Evolutionary conservation across 163 green algal genomes (phyloP), one percentile per base, ranked within the genome.

Genomic region (Smithsoniella earleae): DNA sequence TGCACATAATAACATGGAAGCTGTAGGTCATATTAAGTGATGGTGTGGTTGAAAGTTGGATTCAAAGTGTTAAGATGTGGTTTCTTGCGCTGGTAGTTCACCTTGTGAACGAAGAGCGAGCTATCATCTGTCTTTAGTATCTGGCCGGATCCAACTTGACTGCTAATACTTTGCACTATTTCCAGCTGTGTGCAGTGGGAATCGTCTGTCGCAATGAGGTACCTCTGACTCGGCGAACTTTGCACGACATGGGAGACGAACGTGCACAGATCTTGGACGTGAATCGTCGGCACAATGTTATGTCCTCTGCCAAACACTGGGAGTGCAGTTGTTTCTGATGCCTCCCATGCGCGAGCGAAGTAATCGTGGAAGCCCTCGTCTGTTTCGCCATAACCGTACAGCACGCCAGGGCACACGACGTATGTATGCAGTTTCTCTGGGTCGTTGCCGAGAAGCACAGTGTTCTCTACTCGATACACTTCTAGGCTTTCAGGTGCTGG

Each of bases 161-260:
- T 27, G 13, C 49, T 64, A 27, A 64, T 64, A 27, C 8, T 27
- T 64, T 64, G 8, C 8, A 64, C 49, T 13, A 64, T 2, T 13
- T 6, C 13, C 8, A 27, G 5, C 33, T 64, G 49, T 0, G 49
- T 13, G 6, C 6, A 25, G 5, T 6, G 13, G 8, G 49, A 1
- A 64, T 64, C 49, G 33, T 64, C 49, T 64, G 49, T 64, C 6
- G 49, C 49, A 1, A 64, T 36, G 25, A 64, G 49, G 33, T 64
- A 64, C 49, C 49, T 64, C 6, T 36, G 8, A 64, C 33, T 27
- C 33, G 49, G 13, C 8, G 31, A 8, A 6, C 8, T 64, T 27
- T 36, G 49, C 8, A 27, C 49, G 16, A 64, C 8, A 6, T 64
- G 49, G 25, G 33, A 25, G 16, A 64, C 49, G 33, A 27, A 64